Evolutionary conservation across 306 rosid genomes (phyloP).

Genomic region (Dicorynia guianensis): DNA sequence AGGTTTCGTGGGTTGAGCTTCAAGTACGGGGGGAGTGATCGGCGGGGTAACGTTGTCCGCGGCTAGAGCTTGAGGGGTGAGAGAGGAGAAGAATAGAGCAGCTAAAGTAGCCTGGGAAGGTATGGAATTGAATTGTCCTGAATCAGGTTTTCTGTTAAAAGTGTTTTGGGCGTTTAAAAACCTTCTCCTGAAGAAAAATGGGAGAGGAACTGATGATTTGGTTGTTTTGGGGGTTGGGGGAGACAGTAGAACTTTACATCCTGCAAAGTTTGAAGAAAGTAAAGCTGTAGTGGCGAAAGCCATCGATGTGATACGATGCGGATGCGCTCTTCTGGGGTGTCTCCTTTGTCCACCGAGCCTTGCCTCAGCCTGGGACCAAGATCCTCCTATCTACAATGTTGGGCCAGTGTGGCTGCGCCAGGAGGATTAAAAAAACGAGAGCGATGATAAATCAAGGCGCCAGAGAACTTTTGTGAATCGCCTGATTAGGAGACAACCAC

Average conservation of each 20-base stretch:
- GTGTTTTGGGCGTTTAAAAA: constrained; percentile 41
- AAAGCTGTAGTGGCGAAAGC: constrained; percentile 68
- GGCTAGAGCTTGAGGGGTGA: constrained; percentile 72
- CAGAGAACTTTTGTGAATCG: too few species aligned
- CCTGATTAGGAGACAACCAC: too few species aligned
- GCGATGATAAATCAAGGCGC: too few species aligned
- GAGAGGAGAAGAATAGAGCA: constrained; percentile 70
- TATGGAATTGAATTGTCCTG: constrained; percentile 49
- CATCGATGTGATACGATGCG: constrained; percentile 44
- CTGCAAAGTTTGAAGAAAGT: constrained; percentile 69
- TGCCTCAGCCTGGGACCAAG: background rate
- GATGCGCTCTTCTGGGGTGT: background rate
- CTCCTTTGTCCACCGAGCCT: background rate
- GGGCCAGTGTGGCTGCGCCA: background rate
- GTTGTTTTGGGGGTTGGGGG: constrained; percentile 88
- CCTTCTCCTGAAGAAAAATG: constrained; percentile 47
- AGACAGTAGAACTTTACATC: constrained; percentile 50
- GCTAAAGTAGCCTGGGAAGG: constrained; percentile 71
- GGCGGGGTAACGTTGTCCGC: constrained; percentile 54
- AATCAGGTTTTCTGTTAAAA: constrained; percentile 36
- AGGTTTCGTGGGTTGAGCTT: constrained; percentile 61
- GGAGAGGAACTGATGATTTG: constrained; percentile 43
- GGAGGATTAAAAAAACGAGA: too few species aligned
- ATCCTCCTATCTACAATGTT: background rate
- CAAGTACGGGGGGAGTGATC: constrained; percentile 55